A percentile compares a stretch with the other conserved stretches of the same genome.
phyloP scores from a whole-genome alignment of 2,329 filamentous ascomycete species.

The Tympanopsis confertula region DNA sequence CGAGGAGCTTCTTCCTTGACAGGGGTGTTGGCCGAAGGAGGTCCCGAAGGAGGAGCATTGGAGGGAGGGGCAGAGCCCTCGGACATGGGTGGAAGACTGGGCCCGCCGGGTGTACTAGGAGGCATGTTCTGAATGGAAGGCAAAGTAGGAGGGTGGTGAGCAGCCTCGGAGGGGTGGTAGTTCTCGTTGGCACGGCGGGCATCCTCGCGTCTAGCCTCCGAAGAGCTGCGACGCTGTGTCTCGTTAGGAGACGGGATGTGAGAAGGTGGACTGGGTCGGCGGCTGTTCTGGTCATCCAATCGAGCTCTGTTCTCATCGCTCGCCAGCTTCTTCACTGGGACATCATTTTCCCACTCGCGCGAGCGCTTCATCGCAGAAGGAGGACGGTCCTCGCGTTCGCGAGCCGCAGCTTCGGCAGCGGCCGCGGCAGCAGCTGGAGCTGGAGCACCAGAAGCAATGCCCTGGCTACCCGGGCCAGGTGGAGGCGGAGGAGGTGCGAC shows the following conservation, averaged over 20 bases:
- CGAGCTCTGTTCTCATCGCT: constrained; percentile 81
- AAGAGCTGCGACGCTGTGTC: constrained; percentile 60
- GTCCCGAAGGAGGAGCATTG: not conserved
- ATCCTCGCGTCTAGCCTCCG: constrained; percentile 44
- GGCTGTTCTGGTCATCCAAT: constrained; percentile 72
- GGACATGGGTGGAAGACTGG: not conserved
- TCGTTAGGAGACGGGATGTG: constrained; percentile 34
- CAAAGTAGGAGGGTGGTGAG: constrained; percentile 65
- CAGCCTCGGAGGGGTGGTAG: constrained; percentile 86
- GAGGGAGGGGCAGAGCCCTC: not conserved
- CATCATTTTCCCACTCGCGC: constrained; percentile 86
- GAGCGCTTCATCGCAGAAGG: constrained; percentile 73
- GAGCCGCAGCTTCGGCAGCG: constrained; percentile 57
- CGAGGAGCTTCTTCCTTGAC: constrained; percentile 13
- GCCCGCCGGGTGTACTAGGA: constrained; percentile 18
- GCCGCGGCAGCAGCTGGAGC: constrained; percentile 38
- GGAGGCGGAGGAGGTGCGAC: not conserved
- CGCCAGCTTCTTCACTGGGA: constrained; percentile 69
- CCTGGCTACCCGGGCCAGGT: constrained; percentile 8
- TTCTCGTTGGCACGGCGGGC: constrained; percentile 63
- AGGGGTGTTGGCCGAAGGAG: constrained; percentile 15
- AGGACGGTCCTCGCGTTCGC: constrained; percentile 59
- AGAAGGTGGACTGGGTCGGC: constrained; percentile 66
- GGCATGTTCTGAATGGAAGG: constrained; percentile 53
- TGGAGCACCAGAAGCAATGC: constrained; percentile 59